Evolutionary conservation across 75 land plant species (phyloP), one percentile per base, ranked within the genome.

Genomic region (Chamaecyparis obtusa): DNA sequence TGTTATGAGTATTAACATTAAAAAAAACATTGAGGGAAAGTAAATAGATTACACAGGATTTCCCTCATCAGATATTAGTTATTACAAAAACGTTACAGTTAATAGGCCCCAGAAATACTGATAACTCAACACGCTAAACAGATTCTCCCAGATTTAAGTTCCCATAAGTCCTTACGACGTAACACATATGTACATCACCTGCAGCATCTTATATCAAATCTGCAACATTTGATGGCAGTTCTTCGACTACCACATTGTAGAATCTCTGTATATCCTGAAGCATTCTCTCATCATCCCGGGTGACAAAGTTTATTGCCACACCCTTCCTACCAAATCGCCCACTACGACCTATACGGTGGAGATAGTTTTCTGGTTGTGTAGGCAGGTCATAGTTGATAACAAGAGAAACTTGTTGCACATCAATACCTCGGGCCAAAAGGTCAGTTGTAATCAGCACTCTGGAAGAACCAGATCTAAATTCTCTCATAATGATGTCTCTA

Each of bases 331-430:
- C 95, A 87, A 94, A 94, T 78, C 95, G 91, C 30, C 95, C 96
- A 90, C 96, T 92, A 77, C 96, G 96, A 27, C 96, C 96, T 46
- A 95, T 95, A 77, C 96, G 95, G 77, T 95, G 96, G 14, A 95
- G 94, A 88, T 95, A 95, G 88, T 95, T 95, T 87, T 95, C 96
- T 15, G 96, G 96, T 85, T 95, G 96, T 19, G 96, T 94, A 9
- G 96, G 96, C 16, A 95, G 90, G 85, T 95, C 96, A 86, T 91
- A 95, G 85, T 95, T 95, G 84, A 95, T 95, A 24, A 95, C 96
- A 79, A 95, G 89, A 15, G 96, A 95, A 64, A 95, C 96, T 83
- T 95, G 96, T 88, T 95, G 96, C 21, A 95, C 96, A 86, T 95
- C 96, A 60, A 95, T 95, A 82, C 96, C 96, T 76, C 95, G 90